Evolutionary conservation across 1,284 basidiomycete genomes (phyloP).

Genomic region (Stygiomarasmius scandens): DNA sequence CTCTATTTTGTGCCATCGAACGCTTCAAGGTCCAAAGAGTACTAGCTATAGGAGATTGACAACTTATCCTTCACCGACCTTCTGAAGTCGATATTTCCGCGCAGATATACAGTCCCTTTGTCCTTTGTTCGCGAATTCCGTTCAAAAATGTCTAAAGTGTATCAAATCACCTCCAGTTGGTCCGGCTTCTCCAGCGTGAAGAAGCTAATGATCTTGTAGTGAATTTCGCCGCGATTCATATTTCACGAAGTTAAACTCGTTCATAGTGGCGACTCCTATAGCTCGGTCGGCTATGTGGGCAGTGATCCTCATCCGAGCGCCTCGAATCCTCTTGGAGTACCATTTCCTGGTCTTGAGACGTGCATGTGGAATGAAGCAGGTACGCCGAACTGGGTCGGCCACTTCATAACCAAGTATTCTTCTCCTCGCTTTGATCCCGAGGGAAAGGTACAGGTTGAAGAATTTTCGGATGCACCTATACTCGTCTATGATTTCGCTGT

Average conservation of each 20-base stretch:
- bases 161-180: constrained; percentile 34
- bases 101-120: neutral
- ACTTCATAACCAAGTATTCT: constrained; percentile 48
- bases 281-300: constrained; percentile 38
- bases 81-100: too few species aligned
- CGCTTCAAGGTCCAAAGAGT: neutral
- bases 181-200: constrained; percentile 38
- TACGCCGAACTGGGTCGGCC: constrained; percentile 39
- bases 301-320: constrained; percentile 31
- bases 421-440: constrained; percentile 34
- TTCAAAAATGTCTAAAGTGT: constrained; percentile 16
- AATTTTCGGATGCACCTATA: constrained; percentile 34
- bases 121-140: constrained; percentile 1
- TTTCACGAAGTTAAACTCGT: too few species aligned
- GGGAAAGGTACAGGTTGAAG: constrained; percentile 24
- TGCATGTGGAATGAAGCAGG: constrained; percentile 44
- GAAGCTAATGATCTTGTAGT: constrained; percentile 48
- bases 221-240: too few species aligned
- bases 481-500: constrained; percentile 55
- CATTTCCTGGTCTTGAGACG: constrained; percentile 40
- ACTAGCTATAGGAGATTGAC: neutral
- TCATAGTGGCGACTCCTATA: constrained; percentile 56
- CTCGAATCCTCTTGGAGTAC: constrained; percentile 48
- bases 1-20: too few species aligned
- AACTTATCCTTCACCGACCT: neutral